Base-by-base conservation (phyloP, 352 stramenopile genomes). In the Globisporangium yorkense region DNA sequence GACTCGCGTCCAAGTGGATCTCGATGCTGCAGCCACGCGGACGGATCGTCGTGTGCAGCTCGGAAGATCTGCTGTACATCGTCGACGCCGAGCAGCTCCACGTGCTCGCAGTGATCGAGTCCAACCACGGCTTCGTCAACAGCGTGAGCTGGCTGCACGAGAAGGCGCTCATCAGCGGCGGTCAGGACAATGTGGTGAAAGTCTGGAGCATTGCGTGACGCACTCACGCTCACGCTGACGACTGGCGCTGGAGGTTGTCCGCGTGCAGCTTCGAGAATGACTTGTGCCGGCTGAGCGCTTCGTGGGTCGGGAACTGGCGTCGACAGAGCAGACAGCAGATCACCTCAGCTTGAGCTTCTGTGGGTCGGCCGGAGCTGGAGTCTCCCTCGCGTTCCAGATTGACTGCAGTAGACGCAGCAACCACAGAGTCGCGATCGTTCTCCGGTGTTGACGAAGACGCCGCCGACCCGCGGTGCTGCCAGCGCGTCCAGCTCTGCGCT, bases 121-220 rank as follows among this genome's bases (percentile, higher is more conserved):
- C 75, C 0, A 67, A 65, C 12, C 80, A 90, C 57, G 74, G 68
- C 5, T 88, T 89, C 39, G 74, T 90, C 62, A 88, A 80, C 27
- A 80, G 69, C 55, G 71, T 87, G 13, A 57, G 68, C 24, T 90
- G 80, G 82, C 59, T 85, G n/a, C 57, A 72, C 56, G 64, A 50
- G 43, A 63, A 44, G 2, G 56, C 74, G 1, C 63, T 83, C 31
- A 60, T 86, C 45, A 88, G 76, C 0, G 71, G 67, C 49, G 80
- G 80, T 3, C 72, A 88, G 61, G 80, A 92, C 66, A 84, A 83
- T 44, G 73, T 88, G 49, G 74, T 90, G 53, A 89, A 88, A 54
- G 63, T 87, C 58, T 91, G 76, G 76, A 64, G 59, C 24, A 71
- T 87, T 47, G 50, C 37, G 3, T 84, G 58, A 71, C 10, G 39